These are phyloP conservation scores for Cyclotella choctawhatcheeana DNA, from an alignment of 108 stramenopile species.

Conservation along the genomic window DNA sequence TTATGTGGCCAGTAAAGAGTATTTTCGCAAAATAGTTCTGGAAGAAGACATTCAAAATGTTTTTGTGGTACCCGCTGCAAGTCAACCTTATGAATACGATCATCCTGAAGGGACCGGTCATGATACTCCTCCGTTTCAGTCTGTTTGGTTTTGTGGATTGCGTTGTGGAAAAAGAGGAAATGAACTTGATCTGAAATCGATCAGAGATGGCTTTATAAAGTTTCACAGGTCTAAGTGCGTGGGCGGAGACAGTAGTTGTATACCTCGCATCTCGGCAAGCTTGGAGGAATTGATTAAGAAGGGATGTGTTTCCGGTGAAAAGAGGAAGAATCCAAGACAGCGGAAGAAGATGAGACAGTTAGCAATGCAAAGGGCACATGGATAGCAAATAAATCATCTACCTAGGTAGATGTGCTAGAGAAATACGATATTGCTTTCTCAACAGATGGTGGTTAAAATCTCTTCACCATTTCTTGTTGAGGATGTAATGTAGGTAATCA, in stretches of 20 bases:
- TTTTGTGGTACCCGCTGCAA: constrained; percentile 62
- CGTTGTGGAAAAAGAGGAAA: constrained; percentile 7
- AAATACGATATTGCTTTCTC: neutral
- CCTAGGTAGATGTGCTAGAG: neutral
- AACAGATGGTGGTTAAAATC: too few species aligned
- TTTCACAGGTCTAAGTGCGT: constrained; percentile 12
- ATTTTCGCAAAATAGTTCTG: constrained; percentile 57
- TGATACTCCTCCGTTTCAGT: constrained; percentile 73
- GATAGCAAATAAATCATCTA: neutral
- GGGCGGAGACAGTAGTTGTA: neutral
- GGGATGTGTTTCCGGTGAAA: constrained; percentile 59
- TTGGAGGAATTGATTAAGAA: constrained; percentile 57
- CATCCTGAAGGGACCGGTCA: constrained; percentile 90
- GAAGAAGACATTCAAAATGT: constrained; percentile 56
- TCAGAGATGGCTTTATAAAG: constrained; percentile 29
- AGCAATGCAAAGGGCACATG: constrained; percentile 24
- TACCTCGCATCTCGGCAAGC: constrained; percentile 44
- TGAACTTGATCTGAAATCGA: neutral
- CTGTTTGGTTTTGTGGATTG: constrained; percentile 86
- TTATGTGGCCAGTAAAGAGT: constrained; percentile 81
- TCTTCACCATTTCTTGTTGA: too few species aligned
- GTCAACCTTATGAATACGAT: constrained; percentile 71
- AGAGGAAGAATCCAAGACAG: constrained; percentile 81
- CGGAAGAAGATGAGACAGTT: constrained; percentile 58
- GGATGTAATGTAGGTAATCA: too few species aligned